Evolutionary conservation across 345 rosid species (phyloP).

Genomic region (Lumnitzera littorea): DNA sequence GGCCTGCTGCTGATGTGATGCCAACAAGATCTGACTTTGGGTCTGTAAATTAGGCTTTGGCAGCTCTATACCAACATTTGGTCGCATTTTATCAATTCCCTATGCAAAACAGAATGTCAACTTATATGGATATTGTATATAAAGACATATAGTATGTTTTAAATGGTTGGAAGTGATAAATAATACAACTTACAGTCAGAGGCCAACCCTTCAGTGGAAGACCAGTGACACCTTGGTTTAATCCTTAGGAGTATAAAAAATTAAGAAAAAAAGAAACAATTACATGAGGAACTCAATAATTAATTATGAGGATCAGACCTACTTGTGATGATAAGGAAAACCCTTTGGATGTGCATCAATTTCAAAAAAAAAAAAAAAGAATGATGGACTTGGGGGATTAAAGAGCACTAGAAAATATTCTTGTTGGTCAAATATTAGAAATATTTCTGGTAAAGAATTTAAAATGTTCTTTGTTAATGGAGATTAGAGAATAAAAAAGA

Average conservation of each 20-base stretch:
- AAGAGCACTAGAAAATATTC: too few species aligned
- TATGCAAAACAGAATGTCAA: slow-evolving; percentile 9
- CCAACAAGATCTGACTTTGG: slow-evolving; percentile 43
- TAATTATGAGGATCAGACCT: background rate
- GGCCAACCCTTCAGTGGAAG: slow-evolving; percentile 75
- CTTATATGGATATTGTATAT: background rate
- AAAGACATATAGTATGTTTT: background rate
- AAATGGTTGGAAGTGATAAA: background rate
- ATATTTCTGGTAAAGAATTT: too few species aligned
- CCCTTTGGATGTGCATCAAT: too few species aligned
- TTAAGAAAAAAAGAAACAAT: slow-evolving; percentile 1
- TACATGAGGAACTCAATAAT: background rate
- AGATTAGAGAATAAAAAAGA: too few species aligned
- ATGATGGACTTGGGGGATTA: too few species aligned
- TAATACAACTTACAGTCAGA: slow-evolving; percentile 40
- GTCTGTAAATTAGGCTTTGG: slow-evolving; percentile 42
- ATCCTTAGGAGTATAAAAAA: slow-evolving; percentile 18
- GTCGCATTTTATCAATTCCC: slow-evolving; percentile 50
- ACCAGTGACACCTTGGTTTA: slow-evolving; percentile 43
- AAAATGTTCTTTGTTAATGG: too few species aligned
- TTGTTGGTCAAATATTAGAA: too few species aligned
- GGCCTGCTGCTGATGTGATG: slow-evolving; percentile 50
- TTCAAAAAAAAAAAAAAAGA: too few species aligned
- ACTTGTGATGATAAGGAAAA: too few species aligned
- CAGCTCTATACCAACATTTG: slow-evolving; percentile 40